Conservation (phyloP, 148 eudicot genomes). For the Chenopodium suecicum region DNA sequence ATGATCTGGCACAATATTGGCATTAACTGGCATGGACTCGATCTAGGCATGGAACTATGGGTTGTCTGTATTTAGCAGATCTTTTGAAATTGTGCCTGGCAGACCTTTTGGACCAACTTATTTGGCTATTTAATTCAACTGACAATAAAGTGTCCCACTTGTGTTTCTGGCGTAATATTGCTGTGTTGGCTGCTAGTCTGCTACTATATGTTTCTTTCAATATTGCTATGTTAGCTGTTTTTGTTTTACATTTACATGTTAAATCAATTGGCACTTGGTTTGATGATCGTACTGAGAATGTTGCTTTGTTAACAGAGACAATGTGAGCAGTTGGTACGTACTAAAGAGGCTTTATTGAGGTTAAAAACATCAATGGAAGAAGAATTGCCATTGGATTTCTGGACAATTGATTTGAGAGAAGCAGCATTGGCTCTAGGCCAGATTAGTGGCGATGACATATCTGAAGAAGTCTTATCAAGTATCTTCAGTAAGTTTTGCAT, state of each 20-base stretch:
- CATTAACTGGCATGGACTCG: too few relatives aligned
- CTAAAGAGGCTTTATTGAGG: constrained; percentile 81
- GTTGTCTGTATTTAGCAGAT: too few relatives aligned
- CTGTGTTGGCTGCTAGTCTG: not conserved
- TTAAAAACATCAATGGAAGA: constrained; percentile 67
- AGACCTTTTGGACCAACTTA: not conserved
- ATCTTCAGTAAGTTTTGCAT: constrained; percentile 92
- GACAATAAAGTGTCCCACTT: not conserved
- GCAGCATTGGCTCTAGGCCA: constrained; percentile 87
- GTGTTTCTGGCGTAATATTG: not conserved
- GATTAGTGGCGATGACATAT: constrained; percentile 83
- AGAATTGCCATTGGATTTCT: constrained; percentile 75
- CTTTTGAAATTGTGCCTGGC: not conserved
- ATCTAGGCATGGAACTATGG: not conserved
- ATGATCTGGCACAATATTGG: too few relatives aligned
- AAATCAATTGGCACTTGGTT: not conserved
- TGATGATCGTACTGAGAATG: not conserved
- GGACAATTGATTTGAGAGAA: constrained; percentile 93
- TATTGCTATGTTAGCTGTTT: not conserved
- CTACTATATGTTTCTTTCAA: too few relatives aligned
- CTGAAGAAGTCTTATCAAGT: constrained; percentile 81
- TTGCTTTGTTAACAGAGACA: constrained; percentile 60
- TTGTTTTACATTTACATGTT: not conserved
- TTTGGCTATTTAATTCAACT: too few relatives aligned
- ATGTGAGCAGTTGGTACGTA: constrained; percentile 84